These are phyloP conservation scores for Botrytis squamosa DNA, from an alignment of 2,329 filamentous ascomycete genomes.

Conservation along the genomic window DNA sequence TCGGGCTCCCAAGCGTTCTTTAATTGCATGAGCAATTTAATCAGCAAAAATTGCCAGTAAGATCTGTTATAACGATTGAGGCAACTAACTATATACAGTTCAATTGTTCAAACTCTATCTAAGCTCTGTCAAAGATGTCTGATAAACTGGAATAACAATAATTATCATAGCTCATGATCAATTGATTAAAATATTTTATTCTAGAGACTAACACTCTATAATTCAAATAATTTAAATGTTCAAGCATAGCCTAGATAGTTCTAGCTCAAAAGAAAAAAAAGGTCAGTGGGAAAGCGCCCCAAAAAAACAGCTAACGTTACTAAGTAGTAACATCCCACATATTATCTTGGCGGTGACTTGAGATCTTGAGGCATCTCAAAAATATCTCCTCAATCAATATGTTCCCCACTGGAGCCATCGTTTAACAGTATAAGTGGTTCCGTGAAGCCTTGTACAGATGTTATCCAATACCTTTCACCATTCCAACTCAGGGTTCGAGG, in stretches of 20 bases:
- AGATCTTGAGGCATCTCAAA: background rate
- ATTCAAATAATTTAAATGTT: background rate
- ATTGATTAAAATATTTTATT: too few relatives aligned
- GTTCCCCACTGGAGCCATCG: background rate
- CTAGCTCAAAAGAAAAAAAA: background rate
- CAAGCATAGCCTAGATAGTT: background rate
- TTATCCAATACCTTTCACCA: background rate
- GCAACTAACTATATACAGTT: background rate
- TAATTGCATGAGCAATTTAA: background rate
- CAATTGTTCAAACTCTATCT: background rate
- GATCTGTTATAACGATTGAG: background rate
- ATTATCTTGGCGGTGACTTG: background rate
- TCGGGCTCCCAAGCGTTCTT: background rate
- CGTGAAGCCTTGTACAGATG: background rate
- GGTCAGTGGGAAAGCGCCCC: background rate
- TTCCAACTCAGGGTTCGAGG: background rate
- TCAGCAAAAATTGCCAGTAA: background rate
- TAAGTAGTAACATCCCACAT: background rate
- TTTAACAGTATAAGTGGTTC: background rate
- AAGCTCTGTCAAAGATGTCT: background rate
- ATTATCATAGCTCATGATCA: background rate
- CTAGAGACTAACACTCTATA: background rate
- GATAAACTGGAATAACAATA: background rate
- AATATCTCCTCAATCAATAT: background rate
- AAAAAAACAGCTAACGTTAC: background rate